Evolutionary conservation across 2,329 filamentous ascomycete species (phyloP).

Genomic region (Alternaria triticimaculans): DNA sequence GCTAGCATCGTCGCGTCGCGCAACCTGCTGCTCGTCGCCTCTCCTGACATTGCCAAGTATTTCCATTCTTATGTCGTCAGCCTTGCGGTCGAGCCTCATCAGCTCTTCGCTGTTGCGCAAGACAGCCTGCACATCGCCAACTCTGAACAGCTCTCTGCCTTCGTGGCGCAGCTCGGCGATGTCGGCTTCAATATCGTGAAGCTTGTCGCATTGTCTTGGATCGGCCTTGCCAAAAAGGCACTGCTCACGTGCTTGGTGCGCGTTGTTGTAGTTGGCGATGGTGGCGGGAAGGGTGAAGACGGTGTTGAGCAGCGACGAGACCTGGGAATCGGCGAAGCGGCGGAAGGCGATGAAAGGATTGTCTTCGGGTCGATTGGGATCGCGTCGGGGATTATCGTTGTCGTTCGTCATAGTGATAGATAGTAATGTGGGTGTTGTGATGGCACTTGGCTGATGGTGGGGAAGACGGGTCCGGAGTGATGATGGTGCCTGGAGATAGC

Average conservation of each 20-base stretch:
- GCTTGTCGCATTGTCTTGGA: constrained; percentile 32
- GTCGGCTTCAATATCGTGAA: constrained; percentile 31
- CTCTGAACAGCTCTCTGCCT: constrained; percentile 33
- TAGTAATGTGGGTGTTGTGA: constrained; percentile 11
- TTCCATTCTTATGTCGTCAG: constrained; percentile 32
- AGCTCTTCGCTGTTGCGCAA: constrained; percentile 44
- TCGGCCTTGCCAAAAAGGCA: constrained; percentile 44
- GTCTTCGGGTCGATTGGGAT: constrained; percentile 29
- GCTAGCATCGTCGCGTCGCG: constrained; percentile 15
- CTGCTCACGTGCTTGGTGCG: constrained; percentile 37
- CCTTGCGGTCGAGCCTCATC: constrained; percentile 32
- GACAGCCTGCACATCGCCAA: constrained; percentile 36
- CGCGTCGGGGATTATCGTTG: constrained; percentile 24
- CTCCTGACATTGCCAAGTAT: constrained; percentile 25
- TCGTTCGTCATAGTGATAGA: constrained; percentile 30
- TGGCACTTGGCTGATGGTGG: constrained; percentile 1
- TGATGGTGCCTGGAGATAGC: constrained; percentile 18
- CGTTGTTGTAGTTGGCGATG: constrained; percentile 41
- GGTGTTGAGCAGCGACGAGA: constrained; percentile 61
- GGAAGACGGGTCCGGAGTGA: constrained; percentile 6
- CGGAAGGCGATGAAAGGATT: constrained; percentile 68
- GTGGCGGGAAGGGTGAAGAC: constrained; percentile 53
- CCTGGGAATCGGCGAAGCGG: constrained; percentile 65
- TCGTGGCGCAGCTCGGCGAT: constrained; percentile 29
- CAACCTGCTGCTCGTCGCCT: neutral